These are phyloP conservation scores for grape (Vitis vinifera) DNA, from an alignment of 164 flowering plant species.

Conservation along the genomic window DNA sequence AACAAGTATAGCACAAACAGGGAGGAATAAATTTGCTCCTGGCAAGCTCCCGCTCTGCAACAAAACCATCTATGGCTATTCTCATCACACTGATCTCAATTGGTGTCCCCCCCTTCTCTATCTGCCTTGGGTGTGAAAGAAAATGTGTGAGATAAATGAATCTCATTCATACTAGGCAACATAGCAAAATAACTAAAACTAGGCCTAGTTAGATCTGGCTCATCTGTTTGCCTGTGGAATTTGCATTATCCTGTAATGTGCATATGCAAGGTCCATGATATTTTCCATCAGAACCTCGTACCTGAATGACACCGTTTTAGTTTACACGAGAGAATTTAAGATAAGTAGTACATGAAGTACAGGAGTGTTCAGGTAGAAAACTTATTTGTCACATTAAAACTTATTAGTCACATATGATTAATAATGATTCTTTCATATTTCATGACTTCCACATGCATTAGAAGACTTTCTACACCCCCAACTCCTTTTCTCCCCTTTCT, in stretches of 20 bases:
- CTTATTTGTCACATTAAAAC: no score
- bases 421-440: no score
- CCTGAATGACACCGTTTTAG: conserved; percentile 40
- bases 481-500: no score
- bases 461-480: no score
- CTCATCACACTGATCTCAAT: conserved; percentile 48
- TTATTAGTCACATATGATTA: no score
- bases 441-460: no score
- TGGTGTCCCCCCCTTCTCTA: conserved; percentile 81
- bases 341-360: no score
- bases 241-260: conserved; percentile 79
- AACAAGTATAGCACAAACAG: conserved; percentile 46
- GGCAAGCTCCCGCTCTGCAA: conserved; percentile 45
- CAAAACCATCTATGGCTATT: conserved; percentile 53
- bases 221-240: conserved; percentile 36
- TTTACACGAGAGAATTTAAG: not conserved
- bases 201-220: conserved; percentile 17
- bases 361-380: no score
- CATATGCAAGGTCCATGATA: conserved; percentile 94
- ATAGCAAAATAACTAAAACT: not conserved
- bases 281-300: conserved; percentile 85
- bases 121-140: conserved; percentile 56
- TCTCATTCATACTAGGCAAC: not conserved
- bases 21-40: conserved; percentile 56
- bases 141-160: conserved; percentile 13